Base-by-base conservation (phyloP, 2,329 filamentous ascomycete genomes). In the Trichoderma lentiforme region DNA sequence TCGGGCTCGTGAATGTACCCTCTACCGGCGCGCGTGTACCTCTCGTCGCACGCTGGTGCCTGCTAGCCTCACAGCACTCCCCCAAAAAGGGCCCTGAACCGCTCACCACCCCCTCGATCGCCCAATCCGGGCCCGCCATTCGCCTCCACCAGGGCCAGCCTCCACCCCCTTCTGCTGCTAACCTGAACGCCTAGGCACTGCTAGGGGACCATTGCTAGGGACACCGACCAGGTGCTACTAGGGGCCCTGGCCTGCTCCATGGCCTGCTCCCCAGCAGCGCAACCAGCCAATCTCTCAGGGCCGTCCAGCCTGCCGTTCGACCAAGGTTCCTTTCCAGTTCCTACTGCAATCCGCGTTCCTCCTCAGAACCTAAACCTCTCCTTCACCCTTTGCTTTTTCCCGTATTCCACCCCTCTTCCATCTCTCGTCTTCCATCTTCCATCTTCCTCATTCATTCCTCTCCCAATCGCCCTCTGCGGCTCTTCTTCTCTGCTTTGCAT, bases 61-160 rank as follows among this genome's bases (percentile, higher is more conserved):
- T 60, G 65, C 34, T 47, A 68, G 36, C 65, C 18, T 24, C 47
- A 21, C 47, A 53, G 47, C 21, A 53, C 58, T 26, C 58, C 58
- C 58, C 63, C 39, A 36, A 61, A 71, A 60, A 60, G 56, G 56
- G 56, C 70, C 53, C 60, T 60, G 39, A 72, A 63, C 51, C 64
- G 43, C 69, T 61, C n/a, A 14, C 58, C 30, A 61, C 21, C 65
- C 30, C 62, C 58, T 69, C 72, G 53, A 73, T 70, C 69, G 69
- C 68, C 71, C 63, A 74, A 71, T 62, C 63, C 73, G 58, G 57
- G 65, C 43, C 58, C 60, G 21, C 51, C 66, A 72, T 39, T 63
- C 32, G 30, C 43, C 67, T 26, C 26, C 21, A n/a, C 65, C 70
- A 36, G 28, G 56, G 43, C 56, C 39, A 63, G 65, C 71, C 68